Percentiles rank a stretch among this genome's conserved stretches.
Conservation (phyloP, 2,329 filamentous ascomycete genomes). For the Elsinoe perseae region DNA sequence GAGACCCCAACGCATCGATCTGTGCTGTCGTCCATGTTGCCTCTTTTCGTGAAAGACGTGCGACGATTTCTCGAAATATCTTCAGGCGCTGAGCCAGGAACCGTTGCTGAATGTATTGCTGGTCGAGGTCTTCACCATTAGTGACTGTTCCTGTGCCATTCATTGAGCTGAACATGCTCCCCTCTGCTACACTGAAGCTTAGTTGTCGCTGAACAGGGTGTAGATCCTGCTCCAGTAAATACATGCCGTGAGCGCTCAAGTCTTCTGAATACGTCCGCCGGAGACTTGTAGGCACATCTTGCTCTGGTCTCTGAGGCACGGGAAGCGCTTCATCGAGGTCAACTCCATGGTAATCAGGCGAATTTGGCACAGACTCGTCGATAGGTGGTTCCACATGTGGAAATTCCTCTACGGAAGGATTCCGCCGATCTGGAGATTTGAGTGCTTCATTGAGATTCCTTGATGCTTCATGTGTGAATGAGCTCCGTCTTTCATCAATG, state of each 20-base stretch:
- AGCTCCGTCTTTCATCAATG: constrained; percentile 10
- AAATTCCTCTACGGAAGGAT: neutral
- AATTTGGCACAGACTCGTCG: neutral
- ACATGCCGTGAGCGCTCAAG: constrained; percentile 31
- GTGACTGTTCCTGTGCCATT: constrained; percentile 4
- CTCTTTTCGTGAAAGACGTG: constrained; percentile 45
- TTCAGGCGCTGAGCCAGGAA: constrained; percentile 16
- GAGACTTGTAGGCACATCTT: constrained; percentile 44
- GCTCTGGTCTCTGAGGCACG: constrained; percentile 41
- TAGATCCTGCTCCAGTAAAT: neutral
- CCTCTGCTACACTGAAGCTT: constrained; percentile 68
- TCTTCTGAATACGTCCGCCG: constrained; percentile 49
- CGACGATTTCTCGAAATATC: constrained; percentile 46
- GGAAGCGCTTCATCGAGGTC: constrained; percentile 51
- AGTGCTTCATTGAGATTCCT: constrained; percentile 5
- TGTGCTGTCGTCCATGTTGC: constrained; percentile 56
- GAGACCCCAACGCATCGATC: constrained; percentile 47
- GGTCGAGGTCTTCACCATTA: constrained; percentile 30
- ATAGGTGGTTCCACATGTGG: neutral
- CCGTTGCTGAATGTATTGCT: constrained; percentile 20
- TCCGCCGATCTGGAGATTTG: neutral
- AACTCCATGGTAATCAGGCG: constrained; percentile 43
- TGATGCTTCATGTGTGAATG: constrained; percentile 1
- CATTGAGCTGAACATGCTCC: constrained; percentile 61
- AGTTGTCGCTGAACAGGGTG: constrained; percentile 57